A percentile compares a stretch with the other conserved stretches of the same genome.
Conservation (phyloP, 345 rosid species). For the Euclidium syriacum region DNA sequence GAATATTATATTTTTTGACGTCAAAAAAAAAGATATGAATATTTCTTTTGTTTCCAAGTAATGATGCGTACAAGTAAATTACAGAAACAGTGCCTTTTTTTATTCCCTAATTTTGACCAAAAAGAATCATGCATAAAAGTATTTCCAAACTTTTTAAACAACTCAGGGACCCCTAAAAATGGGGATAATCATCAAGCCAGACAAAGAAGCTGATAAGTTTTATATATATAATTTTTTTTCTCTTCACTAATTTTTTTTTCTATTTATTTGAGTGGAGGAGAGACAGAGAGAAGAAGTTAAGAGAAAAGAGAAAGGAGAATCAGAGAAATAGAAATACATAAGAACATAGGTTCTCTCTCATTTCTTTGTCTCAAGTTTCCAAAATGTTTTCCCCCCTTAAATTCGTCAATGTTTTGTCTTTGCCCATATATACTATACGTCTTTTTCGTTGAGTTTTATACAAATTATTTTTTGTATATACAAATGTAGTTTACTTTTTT, state of each 20-base stretch:
- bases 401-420: not conserved
- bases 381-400: not conserved
- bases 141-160: constrained; percentile 15
- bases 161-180: constrained; percentile 4
- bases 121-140: not conserved
- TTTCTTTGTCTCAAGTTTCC: constrained; percentile 3
- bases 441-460: not conserved
- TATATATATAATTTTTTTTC: constrained; percentile 41
- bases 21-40: too few relatives aligned
- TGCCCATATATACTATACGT: not conserved
- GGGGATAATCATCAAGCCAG: too few relatives aligned
- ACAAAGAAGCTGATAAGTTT: constrained; percentile 47
- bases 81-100: not conserved
- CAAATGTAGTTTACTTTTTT: not conserved
- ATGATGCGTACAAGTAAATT: not conserved
- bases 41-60: not conserved
- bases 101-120: not conserved
- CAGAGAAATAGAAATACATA: not conserved
- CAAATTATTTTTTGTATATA: not conserved
- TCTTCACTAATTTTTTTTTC: not conserved
- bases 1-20: too few relatives aligned
- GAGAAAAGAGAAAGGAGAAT: not conserved
- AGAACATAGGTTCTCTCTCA: not conserved
- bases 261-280: constrained; percentile 27
- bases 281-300: constrained; percentile 6